A percentile compares a stretch with the other conserved stretches of the same genome.
Conservation (phyloP, 106 monocot genomes). For the Allium sativum region DNA sequence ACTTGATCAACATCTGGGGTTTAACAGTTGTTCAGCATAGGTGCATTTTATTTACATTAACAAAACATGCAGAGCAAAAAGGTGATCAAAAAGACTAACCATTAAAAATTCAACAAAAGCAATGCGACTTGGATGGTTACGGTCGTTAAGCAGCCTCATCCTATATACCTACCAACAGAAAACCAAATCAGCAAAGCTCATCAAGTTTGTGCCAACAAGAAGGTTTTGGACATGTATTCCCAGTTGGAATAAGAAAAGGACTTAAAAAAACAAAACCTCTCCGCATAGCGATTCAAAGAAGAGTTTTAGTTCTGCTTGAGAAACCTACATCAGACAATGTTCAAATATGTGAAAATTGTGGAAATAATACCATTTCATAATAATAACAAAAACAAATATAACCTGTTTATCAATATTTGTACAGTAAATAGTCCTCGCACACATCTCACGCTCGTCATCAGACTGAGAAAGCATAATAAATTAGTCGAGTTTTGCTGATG, state of each 20-base stretch:
- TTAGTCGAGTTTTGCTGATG: too few species aligned
- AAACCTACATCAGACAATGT: constrained; percentile 1
- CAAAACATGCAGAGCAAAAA: too few species aligned
- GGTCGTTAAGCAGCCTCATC: constrained; percentile 13
- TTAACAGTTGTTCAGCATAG: too few species aligned
- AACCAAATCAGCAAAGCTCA: neutral
- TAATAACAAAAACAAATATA: neutral
- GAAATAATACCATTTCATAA: neutral
- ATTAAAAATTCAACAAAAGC: constrained; percentile 18
- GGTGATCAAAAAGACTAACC: constrained; percentile 4
- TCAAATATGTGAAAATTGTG: neutral
- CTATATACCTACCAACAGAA: constrained; percentile 14
- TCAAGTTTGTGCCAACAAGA: neutral
- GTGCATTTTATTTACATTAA: too few species aligned
- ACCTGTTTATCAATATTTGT: constrained; percentile 20
- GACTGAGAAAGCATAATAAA: neutral
- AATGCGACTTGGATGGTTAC: constrained; percentile 14
- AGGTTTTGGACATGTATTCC: neutral
- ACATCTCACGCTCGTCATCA: constrained; percentile 10
- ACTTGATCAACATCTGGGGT: too few species aligned
- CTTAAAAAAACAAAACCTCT: constrained; percentile 3
- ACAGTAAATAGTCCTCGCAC: constrained; percentile 18
- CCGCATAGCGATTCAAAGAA: constrained; percentile 6
- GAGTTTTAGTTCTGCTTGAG: neutral
- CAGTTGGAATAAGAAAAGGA: neutral